Conservation (phyloP, 2,329 filamentous ascomycete species). For the Colletotrichum somersetense region DNA sequence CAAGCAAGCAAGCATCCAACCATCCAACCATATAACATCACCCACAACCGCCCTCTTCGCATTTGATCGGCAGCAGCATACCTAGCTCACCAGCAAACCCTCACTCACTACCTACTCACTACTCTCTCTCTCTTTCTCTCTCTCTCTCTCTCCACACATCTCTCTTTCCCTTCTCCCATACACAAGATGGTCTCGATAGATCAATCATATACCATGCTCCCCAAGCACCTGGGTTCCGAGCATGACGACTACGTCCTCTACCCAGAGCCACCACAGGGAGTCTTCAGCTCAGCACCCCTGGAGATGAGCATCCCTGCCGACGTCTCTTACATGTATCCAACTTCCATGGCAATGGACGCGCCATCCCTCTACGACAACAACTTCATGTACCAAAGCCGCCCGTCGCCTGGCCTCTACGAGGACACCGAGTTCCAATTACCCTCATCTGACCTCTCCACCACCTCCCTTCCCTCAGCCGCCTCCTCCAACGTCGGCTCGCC, state of each 20-base stretch:
- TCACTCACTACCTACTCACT: neutral
- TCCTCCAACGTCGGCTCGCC: constrained; percentile 78
- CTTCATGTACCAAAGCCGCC: constrained; percentile 61
- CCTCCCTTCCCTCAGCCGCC: constrained; percentile 72
- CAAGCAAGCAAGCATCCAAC: constrained; percentile 14
- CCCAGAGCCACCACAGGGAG: constrained; percentile 58
- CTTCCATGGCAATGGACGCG: constrained; percentile 61
- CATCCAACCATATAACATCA: constrained; percentile 24
- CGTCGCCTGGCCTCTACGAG: constrained; percentile 65
- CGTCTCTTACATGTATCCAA: constrained; percentile 56
- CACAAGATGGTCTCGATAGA: constrained; percentile 45
- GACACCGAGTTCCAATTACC: constrained; percentile 64
- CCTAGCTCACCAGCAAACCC: constrained; percentile 8
- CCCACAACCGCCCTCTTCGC: neutral
- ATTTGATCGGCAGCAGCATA: neutral
- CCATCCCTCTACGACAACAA: constrained; percentile 61
- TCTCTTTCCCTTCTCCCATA: too few relatives aligned
- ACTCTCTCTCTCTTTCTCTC: too few relatives aligned
- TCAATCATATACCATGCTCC: constrained; percentile 48
- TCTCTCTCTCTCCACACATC: too few relatives aligned
- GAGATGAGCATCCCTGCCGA: constrained; percentile 64
- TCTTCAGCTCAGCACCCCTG: constrained; percentile 58
- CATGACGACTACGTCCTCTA: constrained; percentile 60
- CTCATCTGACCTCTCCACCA: constrained; percentile 71
- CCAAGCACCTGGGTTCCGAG: constrained; percentile 46